A percentile compares a stretch with the other conserved stretches of the same genome.
Evolutionary conservation across 257 asterid species (phyloP).

Genomic region (Linaria vulgaris): DNA sequence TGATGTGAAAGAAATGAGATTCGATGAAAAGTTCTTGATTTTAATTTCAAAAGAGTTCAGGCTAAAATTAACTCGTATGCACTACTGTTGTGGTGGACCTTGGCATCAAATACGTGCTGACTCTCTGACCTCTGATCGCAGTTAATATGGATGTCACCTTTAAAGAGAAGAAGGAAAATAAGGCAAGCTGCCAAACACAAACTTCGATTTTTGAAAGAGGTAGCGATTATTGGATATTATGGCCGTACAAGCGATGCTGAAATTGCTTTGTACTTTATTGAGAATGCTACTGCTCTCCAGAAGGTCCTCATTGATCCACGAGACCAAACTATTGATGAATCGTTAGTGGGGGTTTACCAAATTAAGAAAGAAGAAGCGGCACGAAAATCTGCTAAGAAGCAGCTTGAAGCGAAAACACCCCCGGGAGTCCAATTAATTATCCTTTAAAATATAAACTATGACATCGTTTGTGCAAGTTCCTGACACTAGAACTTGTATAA

Average conservation of each 20-base stretch:
- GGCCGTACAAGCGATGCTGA: constrained; percentile 58
- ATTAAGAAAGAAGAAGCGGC: constrained; percentile 48
- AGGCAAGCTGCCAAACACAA: constrained; percentile 37
- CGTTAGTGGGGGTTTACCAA: constrained; percentile 30
- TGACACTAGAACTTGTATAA: too few species aligned
- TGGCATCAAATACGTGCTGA: too few species aligned
- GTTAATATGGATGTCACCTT: constrained; percentile 59
- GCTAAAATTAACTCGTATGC: too few species aligned
- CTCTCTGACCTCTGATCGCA: constrained; percentile 33
- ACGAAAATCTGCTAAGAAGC: constrained; percentile 40
- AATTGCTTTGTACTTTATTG: constrained; percentile 43
- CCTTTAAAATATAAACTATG: constrained; percentile 26
- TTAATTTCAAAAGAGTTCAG: too few species aligned
- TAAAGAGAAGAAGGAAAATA: constrained; percentile 42
- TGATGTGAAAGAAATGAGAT: too few species aligned
- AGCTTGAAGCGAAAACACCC: constrained; percentile 40
- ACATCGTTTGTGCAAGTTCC: too few species aligned
- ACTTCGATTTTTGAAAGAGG: constrained; percentile 35
- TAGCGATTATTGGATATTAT: constrained; percentile 54
- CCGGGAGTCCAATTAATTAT: constrained; percentile 42
- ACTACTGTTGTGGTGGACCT: too few species aligned
- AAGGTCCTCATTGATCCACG: constrained; percentile 50
- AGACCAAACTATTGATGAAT: constrained; percentile 42
- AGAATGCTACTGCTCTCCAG: constrained; percentile 46
- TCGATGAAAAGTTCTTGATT: too few species aligned